Evolutionary conservation across 73 alveolate species (phyloP).

Genomic region (Blepharisma japonicum): DNA sequence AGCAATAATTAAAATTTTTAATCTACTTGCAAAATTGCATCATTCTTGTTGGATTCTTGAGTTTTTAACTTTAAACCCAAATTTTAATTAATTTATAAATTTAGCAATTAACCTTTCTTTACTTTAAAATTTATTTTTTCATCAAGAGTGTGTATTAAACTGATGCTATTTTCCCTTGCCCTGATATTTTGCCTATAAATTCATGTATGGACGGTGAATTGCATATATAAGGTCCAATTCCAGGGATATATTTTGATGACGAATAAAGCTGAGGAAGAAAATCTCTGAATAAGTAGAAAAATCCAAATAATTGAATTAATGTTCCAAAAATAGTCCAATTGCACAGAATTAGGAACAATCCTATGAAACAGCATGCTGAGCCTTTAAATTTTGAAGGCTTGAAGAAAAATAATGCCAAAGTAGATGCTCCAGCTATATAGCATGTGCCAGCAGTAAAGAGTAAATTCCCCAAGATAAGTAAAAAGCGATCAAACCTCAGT

Average conservation of each 20-base stretch:
- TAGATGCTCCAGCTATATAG: slow-evolving; percentile 4
- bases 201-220: background rate
- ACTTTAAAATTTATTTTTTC: too few species aligned
- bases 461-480: background rate
- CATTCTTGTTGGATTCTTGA: too few species aligned
- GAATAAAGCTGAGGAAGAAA: slow-evolving; percentile 20
- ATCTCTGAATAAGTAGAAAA: slow-evolving; percentile 17
- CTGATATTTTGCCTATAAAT: slow-evolving; percentile 7
- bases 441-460: background rate
- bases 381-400: slow-evolving; percentile 26
- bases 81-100: too few species aligned
- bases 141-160: background rate
- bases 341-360: background rate
- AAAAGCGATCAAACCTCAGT: background rate
- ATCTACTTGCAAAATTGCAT: too few species aligned
- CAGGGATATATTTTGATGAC: slow-evolving; percentile 19
- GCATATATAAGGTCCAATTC: slow-evolving; percentile 26
- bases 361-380: background rate
- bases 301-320: background rate
- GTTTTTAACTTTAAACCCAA: too few species aligned
- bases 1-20: too few species aligned
- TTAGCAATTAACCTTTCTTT: too few species aligned
- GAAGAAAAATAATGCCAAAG: slow-evolving; percentile 4
- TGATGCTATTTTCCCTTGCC: background rate
- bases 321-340: background rate